Conservation (phyloP, 2,329 filamentous ascomycete species). For the Iodosphaeria phyllophila region DNA sequence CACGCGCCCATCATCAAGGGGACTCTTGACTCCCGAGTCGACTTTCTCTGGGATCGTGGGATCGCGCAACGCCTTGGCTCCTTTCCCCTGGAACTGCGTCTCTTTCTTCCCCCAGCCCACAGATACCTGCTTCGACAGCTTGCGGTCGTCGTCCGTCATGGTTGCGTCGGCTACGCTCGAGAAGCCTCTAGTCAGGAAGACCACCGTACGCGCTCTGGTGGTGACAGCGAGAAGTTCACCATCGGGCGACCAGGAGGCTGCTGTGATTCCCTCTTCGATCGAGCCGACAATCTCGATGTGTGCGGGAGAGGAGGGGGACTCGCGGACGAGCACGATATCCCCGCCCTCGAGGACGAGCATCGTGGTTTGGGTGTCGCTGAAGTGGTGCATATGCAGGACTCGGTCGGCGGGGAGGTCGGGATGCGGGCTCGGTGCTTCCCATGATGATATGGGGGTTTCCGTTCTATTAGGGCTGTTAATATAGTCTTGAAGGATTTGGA, state of each 20-base stretch:
- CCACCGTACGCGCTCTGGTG: conserved; percentile 58
- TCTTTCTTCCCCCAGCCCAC: conserved; percentile 98
- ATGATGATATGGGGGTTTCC: conserved; percentile 53
- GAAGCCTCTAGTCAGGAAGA: conserved; percentile 88
- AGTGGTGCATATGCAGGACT: conserved; percentile 66
- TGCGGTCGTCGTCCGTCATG: conserved; percentile 59
- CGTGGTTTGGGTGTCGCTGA: conserved; percentile 58
- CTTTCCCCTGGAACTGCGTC: conserved; percentile 89
- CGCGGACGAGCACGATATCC: conserved; percentile 73
- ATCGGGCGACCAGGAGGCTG: conserved; percentile 85
- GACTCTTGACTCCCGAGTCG: conserved; percentile 62
- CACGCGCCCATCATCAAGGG: conserved; percentile 50
- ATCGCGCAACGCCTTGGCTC: conserved; percentile 71
- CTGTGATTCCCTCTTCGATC: conserved; percentile 77
- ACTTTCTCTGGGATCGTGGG: conserved; percentile 88
- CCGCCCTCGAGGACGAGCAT: conserved; percentile 78
- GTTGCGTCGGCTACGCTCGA: conserved; percentile 62
- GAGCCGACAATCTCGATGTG: conserved; percentile 91
- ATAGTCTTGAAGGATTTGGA: too few relatives aligned
- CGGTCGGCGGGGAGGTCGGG: conserved; percentile 59
- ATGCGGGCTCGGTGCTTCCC: conserved; percentile 71
- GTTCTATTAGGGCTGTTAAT: too few relatives aligned
- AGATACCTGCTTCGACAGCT: conserved; percentile 81
- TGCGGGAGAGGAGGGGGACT: conserved; percentile 47
- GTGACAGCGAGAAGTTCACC: conserved; percentile 76